phyloP scores from a whole-genome alignment of 371 early-diverging fungal genomes.

The Phascolomyces articulosus region DNA sequence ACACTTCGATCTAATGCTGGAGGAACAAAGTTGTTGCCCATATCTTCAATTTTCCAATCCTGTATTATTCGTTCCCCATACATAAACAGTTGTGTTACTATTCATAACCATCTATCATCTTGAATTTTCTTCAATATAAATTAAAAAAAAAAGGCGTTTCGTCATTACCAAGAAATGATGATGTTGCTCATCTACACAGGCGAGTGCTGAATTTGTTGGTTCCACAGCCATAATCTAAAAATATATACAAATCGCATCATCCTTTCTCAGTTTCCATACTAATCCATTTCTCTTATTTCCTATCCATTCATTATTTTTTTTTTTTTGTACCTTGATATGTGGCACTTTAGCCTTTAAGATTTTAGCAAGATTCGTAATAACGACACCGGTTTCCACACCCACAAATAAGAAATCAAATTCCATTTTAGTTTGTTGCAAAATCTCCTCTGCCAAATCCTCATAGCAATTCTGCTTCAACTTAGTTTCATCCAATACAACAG shows the following conservation, averaged over 20 bases:
- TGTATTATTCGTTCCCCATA: slow-evolving; percentile 19
- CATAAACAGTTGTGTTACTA: no score
- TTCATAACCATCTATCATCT: no score
- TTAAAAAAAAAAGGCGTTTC: background rate
- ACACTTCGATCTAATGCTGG: slow-evolving; percentile 51
- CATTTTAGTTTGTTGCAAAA: slow-evolving; percentile 62
- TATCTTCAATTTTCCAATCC: slow-evolving; percentile 78
- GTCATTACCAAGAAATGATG: slow-evolving; percentile 14
- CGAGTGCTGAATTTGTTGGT: slow-evolving; percentile 66
- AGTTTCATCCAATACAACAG: slow-evolving; percentile 56
- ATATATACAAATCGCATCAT: no score
- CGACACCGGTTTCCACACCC: slow-evolving; percentile 75
- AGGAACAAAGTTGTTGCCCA: slow-evolving; percentile 75
- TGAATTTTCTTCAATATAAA: background rate
- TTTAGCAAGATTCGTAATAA: slow-evolving; percentile 65
- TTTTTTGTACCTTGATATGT: slow-evolving; percentile 45
- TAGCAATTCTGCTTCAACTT: slow-evolving; percentile 21
- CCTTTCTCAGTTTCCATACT: no score
- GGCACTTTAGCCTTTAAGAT: slow-evolving; percentile 61
- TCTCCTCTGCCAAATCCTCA: slow-evolving; percentile 64
- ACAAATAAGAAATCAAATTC: slow-evolving; percentile 68
- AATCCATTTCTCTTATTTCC: no score
- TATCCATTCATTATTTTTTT: no score
- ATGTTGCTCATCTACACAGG: slow-evolving; percentile 5
- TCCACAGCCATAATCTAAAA: slow-evolving; percentile 69